Conservation (phyloP, 345 rosid genomes). For the Rhizophora mangle region DNA sequence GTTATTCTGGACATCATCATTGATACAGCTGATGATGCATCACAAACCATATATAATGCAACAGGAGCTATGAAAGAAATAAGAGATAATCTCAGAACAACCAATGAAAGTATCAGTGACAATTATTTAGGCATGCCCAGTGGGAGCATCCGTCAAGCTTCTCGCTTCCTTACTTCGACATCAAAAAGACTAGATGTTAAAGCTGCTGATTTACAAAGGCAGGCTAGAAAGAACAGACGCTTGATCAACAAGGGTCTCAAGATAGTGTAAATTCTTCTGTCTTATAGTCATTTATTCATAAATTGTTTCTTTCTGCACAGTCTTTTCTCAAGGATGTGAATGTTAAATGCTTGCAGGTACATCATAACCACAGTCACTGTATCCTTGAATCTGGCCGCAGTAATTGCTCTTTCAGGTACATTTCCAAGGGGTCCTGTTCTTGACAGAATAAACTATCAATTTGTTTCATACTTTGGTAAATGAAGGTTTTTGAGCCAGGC, state of each 20-base stretch:
- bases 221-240: conserved; percentile 53
- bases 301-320: not conserved
- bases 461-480: not conserved
- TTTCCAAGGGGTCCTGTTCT: not conserved
- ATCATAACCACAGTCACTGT: conserved; percentile 39
- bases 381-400: conserved; percentile 45
- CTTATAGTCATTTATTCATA: too few species aligned
- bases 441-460: not conserved
- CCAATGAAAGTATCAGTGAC: conserved; percentile 10
- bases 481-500: too few species aligned
- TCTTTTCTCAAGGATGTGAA: not conserved
- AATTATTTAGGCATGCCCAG: not conserved
- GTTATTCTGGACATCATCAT: conserved; percentile 49
- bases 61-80: conserved; percentile 61
- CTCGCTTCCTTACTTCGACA: conserved; percentile 44
- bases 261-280: conserved; percentile 40
- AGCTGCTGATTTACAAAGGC: conserved; percentile 39
- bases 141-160: conserved; percentile 5
- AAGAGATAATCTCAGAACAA: conserved; percentile 32
- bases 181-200: conserved; percentile 38
- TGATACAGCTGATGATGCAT: conserved; percentile 52
- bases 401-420: conserved; percentile 50
- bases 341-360: conserved; percentile 38
- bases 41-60: conserved; percentile 45
- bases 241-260: conserved; percentile 45